Percentiles rank a stretch among this genome's conserved stretches.
Conservation (phyloP, 1,284 basidiomycete species). For the Cryptococcus sp. region DNA sequence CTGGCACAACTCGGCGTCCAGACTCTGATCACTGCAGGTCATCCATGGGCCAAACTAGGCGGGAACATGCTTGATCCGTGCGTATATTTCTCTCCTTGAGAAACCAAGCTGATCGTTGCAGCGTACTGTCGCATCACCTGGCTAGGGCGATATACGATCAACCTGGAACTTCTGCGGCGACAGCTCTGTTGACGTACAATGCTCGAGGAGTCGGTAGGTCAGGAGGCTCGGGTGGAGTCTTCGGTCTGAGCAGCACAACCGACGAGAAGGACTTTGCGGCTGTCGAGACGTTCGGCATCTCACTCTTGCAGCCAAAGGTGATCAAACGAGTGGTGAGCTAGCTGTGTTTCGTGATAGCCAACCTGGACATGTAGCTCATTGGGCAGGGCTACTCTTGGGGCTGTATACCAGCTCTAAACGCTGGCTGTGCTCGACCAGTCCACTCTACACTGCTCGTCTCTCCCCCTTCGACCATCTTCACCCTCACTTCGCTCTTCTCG, state of each 20-base stretch:
- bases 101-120: too few relatives aligned
- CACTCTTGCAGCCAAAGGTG: conserved; percentile 14
- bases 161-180: background rate
- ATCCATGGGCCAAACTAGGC: conserved; percentile 39
- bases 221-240: conserved; percentile 21
- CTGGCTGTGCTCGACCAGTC: conserved; percentile 4
- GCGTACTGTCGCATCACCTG: conserved; percentile 5
- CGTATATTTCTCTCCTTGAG: conserved; percentile 9
- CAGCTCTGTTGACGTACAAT: conserved; percentile 35
- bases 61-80: conserved; percentile 42
- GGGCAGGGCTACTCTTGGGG: conserved; percentile 41
- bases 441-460: conserved; percentile 31
- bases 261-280: conserved; percentile 31
- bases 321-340: conserved; percentile 19
- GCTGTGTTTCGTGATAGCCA: conserved; percentile 1
- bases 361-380: conserved; percentile 6
- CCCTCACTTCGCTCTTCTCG: conserved; percentile 20
- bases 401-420: conserved; percentile 19
- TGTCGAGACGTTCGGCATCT: conserved; percentile 20
- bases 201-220: conserved; percentile 33
- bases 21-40: conserved; percentile 31
- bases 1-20: conserved; percentile 5
- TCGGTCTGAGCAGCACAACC: conserved; percentile 19
- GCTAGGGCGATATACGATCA: background rate
- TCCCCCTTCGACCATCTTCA: conserved; percentile 33